phyloP scores from a whole-genome alignment of 148 eudicot species.

The Suaeda aralocaspica region DNA sequence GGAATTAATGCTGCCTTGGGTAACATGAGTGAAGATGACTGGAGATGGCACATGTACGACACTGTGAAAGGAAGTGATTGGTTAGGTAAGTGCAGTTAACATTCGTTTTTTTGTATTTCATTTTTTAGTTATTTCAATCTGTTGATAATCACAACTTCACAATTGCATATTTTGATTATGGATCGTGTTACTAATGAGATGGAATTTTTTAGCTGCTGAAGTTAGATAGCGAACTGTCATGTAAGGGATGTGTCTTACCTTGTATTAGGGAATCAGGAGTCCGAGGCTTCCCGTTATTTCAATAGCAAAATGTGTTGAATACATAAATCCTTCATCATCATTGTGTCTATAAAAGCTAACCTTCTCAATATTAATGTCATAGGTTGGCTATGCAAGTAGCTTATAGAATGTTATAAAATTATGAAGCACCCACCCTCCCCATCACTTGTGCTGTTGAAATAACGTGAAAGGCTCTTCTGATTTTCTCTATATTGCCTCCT shows the following conservation, averaged over 20 bases:
- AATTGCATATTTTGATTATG: neutral
- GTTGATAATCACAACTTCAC: neutral
- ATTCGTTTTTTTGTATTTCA: neutral
- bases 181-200: neutral
- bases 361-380: too few relatives aligned
- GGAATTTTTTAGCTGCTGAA: neutral
- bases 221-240: neutral
- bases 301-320: too few relatives aligned
- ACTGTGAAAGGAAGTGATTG: conserved; percentile 99
- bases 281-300: neutral
- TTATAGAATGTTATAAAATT: neutral
- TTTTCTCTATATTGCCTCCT: neutral
- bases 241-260: neutral
- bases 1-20: conserved; percentile 99
- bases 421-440: neutral
- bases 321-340: too few relatives aligned
- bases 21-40: conserved; percentile 95
- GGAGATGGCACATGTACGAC: conserved; percentile 99
- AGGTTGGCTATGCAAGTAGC: too few relatives aligned
- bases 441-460: neutral
- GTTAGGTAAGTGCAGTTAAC: conserved; percentile 51
- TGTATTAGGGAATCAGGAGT: neutral
- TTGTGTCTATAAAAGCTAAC: too few relatives aligned
- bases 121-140: neutral
- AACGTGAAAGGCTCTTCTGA: neutral